These are phyloP conservation scores for Prunus yedoensis DNA, from an alignment of 331 rosid genomes.

Conservation along the genomic window DNA sequence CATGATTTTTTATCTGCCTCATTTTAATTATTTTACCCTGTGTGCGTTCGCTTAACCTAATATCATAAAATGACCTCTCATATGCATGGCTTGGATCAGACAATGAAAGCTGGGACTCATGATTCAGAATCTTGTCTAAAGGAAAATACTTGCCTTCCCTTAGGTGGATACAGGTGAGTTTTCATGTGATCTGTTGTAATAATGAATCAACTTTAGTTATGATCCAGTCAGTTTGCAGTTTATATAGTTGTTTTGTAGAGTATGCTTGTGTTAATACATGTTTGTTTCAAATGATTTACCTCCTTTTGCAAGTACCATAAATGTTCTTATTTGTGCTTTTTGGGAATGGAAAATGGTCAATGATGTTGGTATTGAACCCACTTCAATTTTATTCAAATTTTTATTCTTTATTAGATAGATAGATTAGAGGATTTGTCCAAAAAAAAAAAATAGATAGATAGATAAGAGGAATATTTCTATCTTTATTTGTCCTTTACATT, in stretches of 20 bases:
- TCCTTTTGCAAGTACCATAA: background rate
- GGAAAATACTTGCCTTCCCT: conserved; percentile 77
- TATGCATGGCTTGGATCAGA: conserved; percentile 46
- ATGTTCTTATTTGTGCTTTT: background rate
- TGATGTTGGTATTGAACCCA: background rate
- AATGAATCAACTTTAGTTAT: background rate
- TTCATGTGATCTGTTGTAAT: conserved; percentile 22
- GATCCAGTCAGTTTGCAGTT: background rate
- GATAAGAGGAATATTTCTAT: too few species aligned
- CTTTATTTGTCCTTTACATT: background rate
- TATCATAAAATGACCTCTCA: conserved; percentile 17
- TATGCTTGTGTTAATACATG: background rate
- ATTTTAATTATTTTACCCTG: conserved; percentile 1
- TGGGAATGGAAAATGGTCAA: background rate
- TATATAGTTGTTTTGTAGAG: background rate
- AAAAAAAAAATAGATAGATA: too few species aligned
- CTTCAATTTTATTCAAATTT: background rate
- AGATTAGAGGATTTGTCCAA: too few species aligned
- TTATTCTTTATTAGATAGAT: too few species aligned
- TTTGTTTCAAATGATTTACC: background rate
- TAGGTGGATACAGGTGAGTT: conserved; percentile 97
- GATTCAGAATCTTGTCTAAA: conserved; percentile 78
- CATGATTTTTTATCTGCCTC: conserved; percentile 17
- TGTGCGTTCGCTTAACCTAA: conserved; percentile 9
- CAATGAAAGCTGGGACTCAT: conserved; percentile 75